Conservation (phyloP, 495 filamentous ascomycete species). For the Hypoxylon perforatum region DNA sequence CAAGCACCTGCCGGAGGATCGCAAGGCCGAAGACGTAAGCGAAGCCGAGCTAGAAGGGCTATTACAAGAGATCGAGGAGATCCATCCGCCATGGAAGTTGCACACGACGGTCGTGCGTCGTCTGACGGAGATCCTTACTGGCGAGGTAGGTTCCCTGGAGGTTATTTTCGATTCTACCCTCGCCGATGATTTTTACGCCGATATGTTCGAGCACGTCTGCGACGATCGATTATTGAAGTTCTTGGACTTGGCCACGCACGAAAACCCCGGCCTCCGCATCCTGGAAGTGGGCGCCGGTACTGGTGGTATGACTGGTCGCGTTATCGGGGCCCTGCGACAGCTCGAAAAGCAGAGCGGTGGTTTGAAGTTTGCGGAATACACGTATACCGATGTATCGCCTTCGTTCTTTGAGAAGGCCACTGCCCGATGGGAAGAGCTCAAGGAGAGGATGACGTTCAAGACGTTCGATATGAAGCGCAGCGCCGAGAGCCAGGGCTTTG, state of each 20-base stretch:
- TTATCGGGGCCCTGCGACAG: constrained; percentile 35
- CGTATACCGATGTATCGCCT: constrained; percentile 65
- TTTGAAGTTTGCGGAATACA: constrained; percentile 49
- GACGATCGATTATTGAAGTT: constrained; percentile 36
- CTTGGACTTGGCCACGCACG: constrained; percentile 45
- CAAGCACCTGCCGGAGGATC: not conserved
- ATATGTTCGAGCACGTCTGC: constrained; percentile 37
- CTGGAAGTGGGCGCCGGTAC: constrained; percentile 63
- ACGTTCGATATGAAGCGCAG: constrained; percentile 48
- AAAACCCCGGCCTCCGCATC: constrained; percentile 55
- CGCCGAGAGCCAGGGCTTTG: constrained; percentile 45
- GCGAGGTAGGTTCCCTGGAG: constrained; percentile 53
- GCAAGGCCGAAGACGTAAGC: constrained; percentile 16
- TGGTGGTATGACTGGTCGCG: constrained; percentile 47
- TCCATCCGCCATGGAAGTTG: constrained; percentile 42
- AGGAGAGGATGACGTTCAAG: constrained; percentile 45
- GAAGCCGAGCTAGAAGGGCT: constrained; percentile 29
- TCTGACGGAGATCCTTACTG: constrained; percentile 53
- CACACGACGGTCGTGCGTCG: constrained; percentile 41
- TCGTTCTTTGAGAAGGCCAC: constrained; percentile 60
- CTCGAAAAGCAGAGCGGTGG: constrained; percentile 37
- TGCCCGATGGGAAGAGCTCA: constrained; percentile 27
- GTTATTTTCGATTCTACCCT: constrained; percentile 42
- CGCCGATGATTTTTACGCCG: constrained; percentile 42
- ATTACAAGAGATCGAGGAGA: constrained; percentile 28